Base-by-base conservation (phyloP, 139 green algal species). In the Ulvella scutata region DNA sequence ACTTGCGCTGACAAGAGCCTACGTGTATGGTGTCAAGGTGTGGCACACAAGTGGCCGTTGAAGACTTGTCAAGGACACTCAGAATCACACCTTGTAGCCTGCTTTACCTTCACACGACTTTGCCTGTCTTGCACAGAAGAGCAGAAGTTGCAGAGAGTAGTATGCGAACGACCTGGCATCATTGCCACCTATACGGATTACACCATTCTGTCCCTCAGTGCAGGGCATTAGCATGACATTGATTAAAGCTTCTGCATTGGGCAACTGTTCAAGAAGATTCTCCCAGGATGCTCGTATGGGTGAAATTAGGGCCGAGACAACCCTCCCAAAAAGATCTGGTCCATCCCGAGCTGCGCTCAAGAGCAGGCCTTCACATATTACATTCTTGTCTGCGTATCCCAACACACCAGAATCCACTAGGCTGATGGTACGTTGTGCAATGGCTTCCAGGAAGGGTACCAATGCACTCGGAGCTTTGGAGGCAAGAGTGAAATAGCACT, bases 91-190 rank as follows among this genome's bases (percentile, higher is more conserved):
- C 51, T 34, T 6, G 51, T 36, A 67, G 51, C 51, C 51, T 29
- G 31, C n/a, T 26, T 67, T 26, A n/a, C 33, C n/a, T 10, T n/a
- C 2, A 0, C 31, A n/a, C 13, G 51, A n/a, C 51, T 67, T 67
- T n/a, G 51, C 51, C 51, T 67, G 51, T 26, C 51, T n/a, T 29
- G 51, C 51, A 26, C 51, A 67, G 51, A 36, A 67, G 9, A 67
- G 51, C 51, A 67, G 51, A n/a, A 67, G 51, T 26, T 67, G 51
- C 51, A 67, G 51, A 6, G 51, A 67, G 51, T 67, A 67, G 51
- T 67, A 67, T 26, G 33, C 17, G 20, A 67, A 67, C 51, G 51
- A n/a, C n/a, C 51, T n/a, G 13, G 2, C n/a, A n/a, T 67, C 51
- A 10, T n/a, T 29, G 51, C 51, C 51, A 26, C 51, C 51, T 9